These are phyloP conservation scores for Litsea cubeba DNA, from an alignment of 164 flowering plant species.

Conservation along the genomic window DNA sequence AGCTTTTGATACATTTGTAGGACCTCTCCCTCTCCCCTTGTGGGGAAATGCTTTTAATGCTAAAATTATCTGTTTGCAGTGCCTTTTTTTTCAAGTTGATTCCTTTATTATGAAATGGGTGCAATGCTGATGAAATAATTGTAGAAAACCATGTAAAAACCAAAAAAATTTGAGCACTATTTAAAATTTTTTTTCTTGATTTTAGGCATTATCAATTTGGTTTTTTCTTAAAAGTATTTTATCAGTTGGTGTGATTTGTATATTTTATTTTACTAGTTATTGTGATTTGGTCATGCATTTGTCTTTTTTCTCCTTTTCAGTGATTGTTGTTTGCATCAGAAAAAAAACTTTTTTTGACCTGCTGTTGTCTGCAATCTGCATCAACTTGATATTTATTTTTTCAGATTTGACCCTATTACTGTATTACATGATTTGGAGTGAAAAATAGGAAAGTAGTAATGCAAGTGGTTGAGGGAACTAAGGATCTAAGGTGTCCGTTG, in stretches of 20 bases:
- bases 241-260: neutral
- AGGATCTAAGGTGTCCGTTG: neutral
- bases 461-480: neutral
- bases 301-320: neutral
- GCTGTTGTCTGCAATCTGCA: neutral
- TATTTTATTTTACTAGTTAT: neutral
- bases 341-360: no score
- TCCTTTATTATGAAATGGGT: neutral
- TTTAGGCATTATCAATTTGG: neutral
- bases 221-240: no score
- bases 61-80: no score
- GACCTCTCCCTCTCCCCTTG: no score
- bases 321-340: neutral
- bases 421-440: neutral
- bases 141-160: neutral
- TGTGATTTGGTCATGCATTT: neutral
- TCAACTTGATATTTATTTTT: neutral
- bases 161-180: no score
- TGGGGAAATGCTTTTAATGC: no score
- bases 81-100: no score
- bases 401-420: neutral
- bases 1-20: no score
- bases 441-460: neutral
- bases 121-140: neutral
- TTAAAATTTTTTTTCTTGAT: no score